phyloP scores from a whole-genome alignment of 345 rosid genomes.

The Balakata baccata region DNA sequence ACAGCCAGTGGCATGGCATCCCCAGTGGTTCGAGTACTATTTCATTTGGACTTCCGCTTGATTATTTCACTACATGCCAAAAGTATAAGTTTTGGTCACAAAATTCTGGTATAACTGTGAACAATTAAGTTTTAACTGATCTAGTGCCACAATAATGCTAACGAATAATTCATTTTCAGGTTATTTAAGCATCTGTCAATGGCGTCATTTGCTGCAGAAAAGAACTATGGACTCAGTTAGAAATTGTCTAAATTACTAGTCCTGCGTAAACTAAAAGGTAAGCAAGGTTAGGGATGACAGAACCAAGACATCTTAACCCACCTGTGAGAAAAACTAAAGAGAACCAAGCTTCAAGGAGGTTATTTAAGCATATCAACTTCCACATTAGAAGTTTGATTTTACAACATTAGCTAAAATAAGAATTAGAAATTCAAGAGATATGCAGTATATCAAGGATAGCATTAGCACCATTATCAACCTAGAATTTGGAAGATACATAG shows the following conservation, averaged over 20 bases:
- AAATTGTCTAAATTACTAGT: too few relatives aligned
- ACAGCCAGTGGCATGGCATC: constrained; percentile 26
- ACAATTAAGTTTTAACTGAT: too few relatives aligned
- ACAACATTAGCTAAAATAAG: neutral
- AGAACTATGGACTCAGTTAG: too few relatives aligned
- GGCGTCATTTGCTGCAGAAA: neutral
- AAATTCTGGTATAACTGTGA: neutral
- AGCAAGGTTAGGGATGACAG: neutral
- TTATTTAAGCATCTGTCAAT: neutral
- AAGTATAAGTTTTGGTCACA: neutral
- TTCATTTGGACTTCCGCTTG: neutral
- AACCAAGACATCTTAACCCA: neutral
- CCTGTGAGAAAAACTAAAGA: neutral
- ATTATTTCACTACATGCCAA: neutral
- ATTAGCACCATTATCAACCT: neutral
- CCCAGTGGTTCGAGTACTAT: neutral
- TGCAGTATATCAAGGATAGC: neutral
- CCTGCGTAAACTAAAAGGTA: too few relatives aligned
- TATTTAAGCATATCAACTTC: neutral
- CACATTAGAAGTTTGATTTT: neutral
- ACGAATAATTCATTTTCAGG: neutral
- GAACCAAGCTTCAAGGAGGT: neutral
- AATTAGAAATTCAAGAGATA: neutral
- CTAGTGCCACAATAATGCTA: neutral
- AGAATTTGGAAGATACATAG: constrained; percentile 9